Base-by-base conservation (phyloP, 306 rosid genomes). In the Glycine latifolia region DNA sequence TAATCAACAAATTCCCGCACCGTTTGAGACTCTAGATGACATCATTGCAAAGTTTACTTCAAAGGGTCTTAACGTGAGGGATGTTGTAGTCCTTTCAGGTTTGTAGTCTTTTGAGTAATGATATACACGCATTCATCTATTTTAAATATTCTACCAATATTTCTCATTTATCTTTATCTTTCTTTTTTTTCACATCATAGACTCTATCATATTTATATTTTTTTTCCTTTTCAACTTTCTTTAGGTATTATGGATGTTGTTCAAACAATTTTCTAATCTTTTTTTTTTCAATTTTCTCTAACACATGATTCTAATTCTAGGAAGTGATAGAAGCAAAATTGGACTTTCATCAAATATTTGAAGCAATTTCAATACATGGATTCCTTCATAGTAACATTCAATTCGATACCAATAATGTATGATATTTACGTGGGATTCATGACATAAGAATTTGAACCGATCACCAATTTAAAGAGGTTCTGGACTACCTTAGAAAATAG, bases 1-100 rank as follows among this genome's bases (percentile, higher is more conserved):
- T 7, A 73, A 59, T 46, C 70, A 85, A 3, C 97, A 92, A 68
- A 7, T 92, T 58, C 97, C 97, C 44, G 74, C 90, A 9, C 97
- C 95, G 3, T 3, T 78, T 0, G 94, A 90, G 62, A 54, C 95
- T 56, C 86, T 89, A 4, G 68, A 84, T 41, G 86, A 81, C 13
- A 92, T 88, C 56, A 81, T 79, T 10, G 87, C 87, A 13, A 92
- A 92, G 83, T 92, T 91, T 80, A 62, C 86, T 46, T 78, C 90
- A 9, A 89, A 92, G 88, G 95, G 95, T 33, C 95, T 91, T 26
- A 84, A 91, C 58, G 31, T 89, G 56, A 91, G 78, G 69, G 94
- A 89, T 76, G 88, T 88, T 77, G 92, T 88, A 13, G 89, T 74
- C 63, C 97, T 92, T 76, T 92, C 97, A 84, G 93, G 94, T 92